These are phyloP conservation scores for Podila minutissima DNA, from an alignment of 192 early-diverging fungal species.

Conservation along the genomic window DNA sequence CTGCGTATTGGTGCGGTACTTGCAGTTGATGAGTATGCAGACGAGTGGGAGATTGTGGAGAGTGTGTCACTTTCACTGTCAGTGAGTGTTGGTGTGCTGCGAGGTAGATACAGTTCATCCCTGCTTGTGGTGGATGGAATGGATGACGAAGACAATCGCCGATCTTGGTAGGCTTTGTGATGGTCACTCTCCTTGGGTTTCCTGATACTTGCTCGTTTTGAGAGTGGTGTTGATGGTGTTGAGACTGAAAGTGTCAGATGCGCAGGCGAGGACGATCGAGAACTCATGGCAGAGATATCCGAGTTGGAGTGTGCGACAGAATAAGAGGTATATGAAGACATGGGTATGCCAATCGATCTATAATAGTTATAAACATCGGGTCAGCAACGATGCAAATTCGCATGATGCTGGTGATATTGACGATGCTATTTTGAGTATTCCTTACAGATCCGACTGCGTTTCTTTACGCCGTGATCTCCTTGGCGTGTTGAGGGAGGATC, in stretches of 20 bases:
- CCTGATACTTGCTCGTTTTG: too few relatives aligned
- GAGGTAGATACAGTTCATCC: not conserved
- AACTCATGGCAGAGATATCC: too few relatives aligned
- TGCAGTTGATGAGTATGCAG: conserved; percentile 26
- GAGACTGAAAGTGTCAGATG: too few relatives aligned
- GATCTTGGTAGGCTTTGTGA: not conserved
- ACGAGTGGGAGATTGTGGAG: conserved; percentile 34
- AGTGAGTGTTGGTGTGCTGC: not conserved
- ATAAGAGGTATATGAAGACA: too few relatives aligned
- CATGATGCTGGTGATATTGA: too few relatives aligned
- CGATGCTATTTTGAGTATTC: too few relatives aligned
- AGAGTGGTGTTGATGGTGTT: too few relatives aligned
- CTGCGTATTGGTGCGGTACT: conserved; percentile 35
- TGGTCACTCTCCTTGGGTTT: not conserved
- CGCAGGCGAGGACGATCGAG: too few relatives aligned
- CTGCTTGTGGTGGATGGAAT: conserved; percentile 1
- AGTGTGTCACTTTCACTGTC: conserved; percentile 33
- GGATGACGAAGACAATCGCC: not conserved
- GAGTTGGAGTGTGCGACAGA: too few relatives aligned
- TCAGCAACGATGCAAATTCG: too few relatives aligned
- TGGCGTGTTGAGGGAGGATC: not conserved
- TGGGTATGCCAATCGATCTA: too few relatives aligned
- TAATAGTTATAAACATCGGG: too few relatives aligned
- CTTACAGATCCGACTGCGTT: not conserved
- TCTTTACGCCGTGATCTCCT: not conserved